These are phyloP conservation scores for Boletus huronensis DNA, from an alignment of 768 basidiomycete genomes.

Conservation along the genomic window DNA sequence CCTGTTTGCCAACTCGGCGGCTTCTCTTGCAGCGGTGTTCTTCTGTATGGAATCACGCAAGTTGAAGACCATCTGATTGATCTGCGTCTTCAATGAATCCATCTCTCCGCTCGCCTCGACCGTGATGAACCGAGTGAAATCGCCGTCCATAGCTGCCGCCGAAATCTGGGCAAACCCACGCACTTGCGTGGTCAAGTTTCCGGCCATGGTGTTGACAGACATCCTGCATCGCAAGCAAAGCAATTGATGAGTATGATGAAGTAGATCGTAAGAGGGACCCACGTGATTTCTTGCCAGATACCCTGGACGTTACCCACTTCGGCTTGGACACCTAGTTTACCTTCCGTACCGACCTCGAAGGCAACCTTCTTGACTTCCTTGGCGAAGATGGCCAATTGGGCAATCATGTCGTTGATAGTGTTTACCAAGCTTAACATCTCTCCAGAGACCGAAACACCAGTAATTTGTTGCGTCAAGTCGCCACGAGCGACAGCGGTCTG, in stretches of 20 bases:
- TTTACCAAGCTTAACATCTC: conserved; percentile 96
- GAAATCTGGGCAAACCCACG: conserved; percentile 99
- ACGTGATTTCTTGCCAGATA: conserved; percentile 99
- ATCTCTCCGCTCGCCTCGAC: conserved; percentile 98
- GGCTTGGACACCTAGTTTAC: conserved; percentile 97
- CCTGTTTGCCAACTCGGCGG: conserved; percentile 96
- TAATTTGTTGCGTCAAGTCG: conserved; percentile 91
- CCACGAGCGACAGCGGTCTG: conserved; percentile 91
- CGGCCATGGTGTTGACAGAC: conserved; percentile 98
- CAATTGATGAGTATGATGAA: background rate
- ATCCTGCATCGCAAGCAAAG: conserved; percentile 44
- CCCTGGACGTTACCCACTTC: conserved; percentile 97
- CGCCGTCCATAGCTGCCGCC: conserved; percentile 97
- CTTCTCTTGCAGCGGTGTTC: conserved; percentile 96
- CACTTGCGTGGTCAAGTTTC: conserved; percentile 95
- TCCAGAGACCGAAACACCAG: conserved; percentile 87
- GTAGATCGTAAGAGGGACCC: conserved; percentile 25
- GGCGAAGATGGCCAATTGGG: conserved; percentile 65
- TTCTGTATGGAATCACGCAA: conserved; percentile 96
- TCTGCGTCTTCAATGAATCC: conserved; percentile 98
- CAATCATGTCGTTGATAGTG: conserved; percentile 92
- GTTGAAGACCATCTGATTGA: conserved; percentile 99
- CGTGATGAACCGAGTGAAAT: conserved; percentile 98
- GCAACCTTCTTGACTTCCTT: conserved; percentile 93
- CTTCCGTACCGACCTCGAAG: conserved; percentile 95